Evolutionary conservation across 805 yeast genomes (phyloP).

Genomic region (Wickerhamomyces sydowiorum): DNA sequence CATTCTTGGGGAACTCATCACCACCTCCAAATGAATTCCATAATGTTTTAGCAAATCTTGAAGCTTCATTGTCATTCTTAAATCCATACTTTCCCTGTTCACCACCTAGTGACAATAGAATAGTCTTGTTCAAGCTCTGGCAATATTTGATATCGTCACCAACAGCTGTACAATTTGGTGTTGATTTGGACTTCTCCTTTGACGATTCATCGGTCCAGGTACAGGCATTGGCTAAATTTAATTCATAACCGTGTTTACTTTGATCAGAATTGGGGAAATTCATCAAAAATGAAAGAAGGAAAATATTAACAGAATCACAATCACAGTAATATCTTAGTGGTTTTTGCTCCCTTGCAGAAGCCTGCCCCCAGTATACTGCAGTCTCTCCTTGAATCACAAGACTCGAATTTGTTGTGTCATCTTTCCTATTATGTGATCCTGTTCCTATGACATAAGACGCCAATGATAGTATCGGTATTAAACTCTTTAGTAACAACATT

Average conservation of each 20-base stretch:
- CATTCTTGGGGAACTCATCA: constrained; percentile 22
- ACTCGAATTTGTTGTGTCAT: neutral
- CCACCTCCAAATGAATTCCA: constrained; percentile 65
- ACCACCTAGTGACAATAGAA: constrained; percentile 72
- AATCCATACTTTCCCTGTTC: constrained; percentile 81
- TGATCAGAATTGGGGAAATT: constrained; percentile 41
- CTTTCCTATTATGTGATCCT: neutral
- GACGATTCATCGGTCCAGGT: constrained; percentile 20
- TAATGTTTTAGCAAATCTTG: constrained; percentile 46
- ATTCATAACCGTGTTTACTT: constrained; percentile 23
- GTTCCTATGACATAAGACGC: too few species aligned
- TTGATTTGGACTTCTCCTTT: constrained; percentile 15
- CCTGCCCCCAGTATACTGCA: constrained; percentile 78
- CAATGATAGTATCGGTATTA: too few species aligned
- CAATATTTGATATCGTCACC: constrained; percentile 70
- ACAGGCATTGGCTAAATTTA: constrained; percentile 54
- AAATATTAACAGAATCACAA: constrained; percentile 62
- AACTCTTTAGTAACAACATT: too few species aligned
- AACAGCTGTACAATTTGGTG: constrained; percentile 39
- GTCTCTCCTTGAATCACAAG: constrained; percentile 41
- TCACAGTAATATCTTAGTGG: constrained; percentile 52
- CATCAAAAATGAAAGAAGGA: constrained; percentile 63
- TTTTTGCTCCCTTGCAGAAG: constrained; percentile 45
- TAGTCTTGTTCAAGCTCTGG: constrained; percentile 72
- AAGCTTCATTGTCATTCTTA: constrained; percentile 71